Percentiles rank a stretch among this genome's conserved stretches.
These are phyloP conservation scores for Ophiostoma sp. DNA, from an alignment of 2,329 filamentous ascomycete genomes.

Conservation along the genomic window DNA sequence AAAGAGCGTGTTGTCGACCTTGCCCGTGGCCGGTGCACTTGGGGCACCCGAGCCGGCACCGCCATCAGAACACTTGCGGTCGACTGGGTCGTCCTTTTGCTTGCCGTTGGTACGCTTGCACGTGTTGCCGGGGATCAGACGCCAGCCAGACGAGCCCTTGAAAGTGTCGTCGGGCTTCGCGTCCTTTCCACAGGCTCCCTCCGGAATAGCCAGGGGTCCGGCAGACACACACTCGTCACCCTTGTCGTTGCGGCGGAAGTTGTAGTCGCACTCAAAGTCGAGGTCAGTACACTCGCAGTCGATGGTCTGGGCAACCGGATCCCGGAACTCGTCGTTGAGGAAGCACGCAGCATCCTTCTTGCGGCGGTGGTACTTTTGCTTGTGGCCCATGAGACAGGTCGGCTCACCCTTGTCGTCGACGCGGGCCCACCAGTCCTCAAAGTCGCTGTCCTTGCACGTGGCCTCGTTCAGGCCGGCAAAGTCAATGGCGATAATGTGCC, in stretches of 20 bases:
- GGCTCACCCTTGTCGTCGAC: constrained; percentile 73
- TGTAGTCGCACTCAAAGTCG: constrained; percentile 97
- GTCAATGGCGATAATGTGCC: constrained; percentile 69
- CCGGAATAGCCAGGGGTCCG: constrained; percentile 59
- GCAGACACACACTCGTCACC: constrained; percentile 63
- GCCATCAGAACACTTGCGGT: constrained; percentile 61
- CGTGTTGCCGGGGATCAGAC: constrained; percentile 78
- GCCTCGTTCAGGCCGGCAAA: constrained; percentile 76
- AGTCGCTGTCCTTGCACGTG: constrained; percentile 70
- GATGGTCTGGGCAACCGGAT: constrained; percentile 63
- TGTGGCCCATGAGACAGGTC: constrained; percentile 93
- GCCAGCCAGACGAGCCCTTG: constrained; percentile 82
- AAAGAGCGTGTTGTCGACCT: constrained; percentile 56
- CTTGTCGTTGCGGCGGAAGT: constrained; percentile 66
- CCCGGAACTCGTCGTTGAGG: constrained; percentile 77
- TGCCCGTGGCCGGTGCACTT: constrained; percentile 54
- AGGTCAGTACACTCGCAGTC: constrained; percentile 73
- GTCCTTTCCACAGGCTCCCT: constrained; percentile 62
- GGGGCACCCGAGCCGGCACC: constrained; percentile 55
- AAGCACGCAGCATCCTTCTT: constrained; percentile 89
- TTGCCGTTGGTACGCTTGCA: constrained; percentile 58
- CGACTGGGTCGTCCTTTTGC: constrained; percentile 66
- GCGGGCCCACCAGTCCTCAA: constrained; percentile 85
- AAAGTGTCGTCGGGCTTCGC: constrained; percentile 64
- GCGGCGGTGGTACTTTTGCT: constrained; percentile 76